These are phyloP conservation scores for Aspergillus sojae DNA, from an alignment of 2,329 filamentous ascomycete genomes.

Conservation along the genomic window DNA sequence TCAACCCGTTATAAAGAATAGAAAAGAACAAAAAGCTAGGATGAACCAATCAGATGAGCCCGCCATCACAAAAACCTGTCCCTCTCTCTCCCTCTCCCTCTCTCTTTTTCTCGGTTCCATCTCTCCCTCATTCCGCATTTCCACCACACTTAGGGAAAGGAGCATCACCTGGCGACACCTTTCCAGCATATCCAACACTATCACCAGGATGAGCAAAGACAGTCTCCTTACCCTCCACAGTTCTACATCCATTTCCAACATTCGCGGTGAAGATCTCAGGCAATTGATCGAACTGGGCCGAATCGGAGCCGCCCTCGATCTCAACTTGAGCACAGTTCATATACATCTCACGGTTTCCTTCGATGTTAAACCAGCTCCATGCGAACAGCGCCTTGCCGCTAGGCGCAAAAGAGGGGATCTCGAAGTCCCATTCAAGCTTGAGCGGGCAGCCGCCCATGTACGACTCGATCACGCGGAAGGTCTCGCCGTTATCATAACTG, in stretches of 20 bases:
- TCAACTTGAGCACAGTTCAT: conserved; percentile 77
- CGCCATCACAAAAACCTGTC: not conserved
- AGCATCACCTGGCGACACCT: not conserved
- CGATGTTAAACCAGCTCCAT: conserved; percentile 76
- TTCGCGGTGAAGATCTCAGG: conserved; percentile 6
- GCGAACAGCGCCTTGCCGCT: conserved; percentile 64
- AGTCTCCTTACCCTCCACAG: conserved; percentile 1
- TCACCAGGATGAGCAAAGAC: conserved; percentile 3
- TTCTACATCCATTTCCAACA: not conserved
- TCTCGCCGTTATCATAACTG: conserved; percentile 69
- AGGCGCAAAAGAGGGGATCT: conserved; percentile 64
- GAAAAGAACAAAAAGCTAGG: not conserved
- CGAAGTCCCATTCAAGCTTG: conserved; percentile 62
- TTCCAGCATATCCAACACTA: conserved; percentile 1
- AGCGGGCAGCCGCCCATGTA: conserved; percentile 59
- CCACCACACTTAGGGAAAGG: conserved; percentile 5
- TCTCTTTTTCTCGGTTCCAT: not conserved
- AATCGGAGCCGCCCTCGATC: conserved; percentile 44
- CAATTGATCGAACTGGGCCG: not conserved
- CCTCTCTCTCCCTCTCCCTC: no score
- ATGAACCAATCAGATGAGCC: not conserved
- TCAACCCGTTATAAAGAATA: not conserved
- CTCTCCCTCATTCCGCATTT: not conserved
- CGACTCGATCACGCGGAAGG: conserved; percentile 69
- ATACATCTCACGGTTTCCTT: conserved; percentile 81